Evolutionary conservation across 2,329 filamentous ascomycete species (phyloP).

Genomic region (Huntiella moniliformis): DNA sequence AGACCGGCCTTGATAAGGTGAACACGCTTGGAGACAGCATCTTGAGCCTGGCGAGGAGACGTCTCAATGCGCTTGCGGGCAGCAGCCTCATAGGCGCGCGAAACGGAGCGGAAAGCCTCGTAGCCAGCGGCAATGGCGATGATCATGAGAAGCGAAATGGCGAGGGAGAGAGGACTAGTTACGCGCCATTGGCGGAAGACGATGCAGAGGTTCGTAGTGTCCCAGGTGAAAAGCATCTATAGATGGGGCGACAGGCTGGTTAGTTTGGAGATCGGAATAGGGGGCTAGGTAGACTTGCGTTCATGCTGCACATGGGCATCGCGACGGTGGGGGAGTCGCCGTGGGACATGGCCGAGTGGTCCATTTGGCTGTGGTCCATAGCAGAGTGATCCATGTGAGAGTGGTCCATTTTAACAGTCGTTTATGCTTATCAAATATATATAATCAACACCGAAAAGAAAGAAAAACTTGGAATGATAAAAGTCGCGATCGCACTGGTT

Average conservation of each 20-base stretch:
- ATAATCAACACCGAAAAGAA: background rate
- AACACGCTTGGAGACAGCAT: constrained; percentile 42
- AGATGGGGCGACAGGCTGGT: background rate
- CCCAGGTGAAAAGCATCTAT: constrained; percentile 97
- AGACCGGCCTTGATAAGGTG: constrained; percentile 64
- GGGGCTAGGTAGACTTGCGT: constrained; percentile 34
- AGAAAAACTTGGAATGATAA: background rate
- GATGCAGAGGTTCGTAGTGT: constrained; percentile 84
- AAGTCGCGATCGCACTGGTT: background rate
- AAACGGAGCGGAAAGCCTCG: constrained; percentile 64
- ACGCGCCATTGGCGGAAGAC: constrained; percentile 87
- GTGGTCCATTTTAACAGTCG: constrained; percentile 8
- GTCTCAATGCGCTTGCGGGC: constrained; percentile 28
- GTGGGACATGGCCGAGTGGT: constrained; percentile 19
- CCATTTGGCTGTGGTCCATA: constrained; percentile 28
- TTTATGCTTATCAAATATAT: background rate
- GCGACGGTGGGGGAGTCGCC: constrained; percentile 25
- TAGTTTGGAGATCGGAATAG: background rate
- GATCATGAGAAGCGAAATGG: constrained; percentile 68
- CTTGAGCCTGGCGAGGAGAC: constrained; percentile 39
- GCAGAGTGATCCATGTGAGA: constrained; percentile 10
- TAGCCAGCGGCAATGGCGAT: constrained; percentile 78
- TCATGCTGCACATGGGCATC: constrained; percentile 70
- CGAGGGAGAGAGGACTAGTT: constrained; percentile 50
- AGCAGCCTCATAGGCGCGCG: constrained; percentile 55